A percentile compares a stretch with the other conserved stretches of the same genome.
These are phyloP conservation scores for Polytrichum formosum DNA, from an alignment of 225 moss, liverwort and hornwort species.

Conservation along the genomic window DNA sequence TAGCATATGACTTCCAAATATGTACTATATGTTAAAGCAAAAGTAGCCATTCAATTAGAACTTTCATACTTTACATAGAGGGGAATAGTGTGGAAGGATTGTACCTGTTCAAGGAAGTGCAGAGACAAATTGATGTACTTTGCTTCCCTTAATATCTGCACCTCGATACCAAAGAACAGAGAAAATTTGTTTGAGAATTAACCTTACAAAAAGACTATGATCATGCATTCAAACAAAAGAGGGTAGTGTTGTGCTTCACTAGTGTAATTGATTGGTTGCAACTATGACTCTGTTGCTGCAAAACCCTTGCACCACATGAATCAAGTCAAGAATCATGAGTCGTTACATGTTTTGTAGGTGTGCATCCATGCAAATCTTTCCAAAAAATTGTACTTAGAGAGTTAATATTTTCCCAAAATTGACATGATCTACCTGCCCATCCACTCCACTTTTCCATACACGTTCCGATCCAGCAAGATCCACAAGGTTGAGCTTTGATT, in stretches of 20 bases:
- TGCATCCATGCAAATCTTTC: too few relatives aligned
- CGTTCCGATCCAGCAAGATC: conserved; percentile 88
- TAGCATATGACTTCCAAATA: background rate
- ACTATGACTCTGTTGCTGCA: too few relatives aligned
- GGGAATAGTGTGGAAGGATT: conserved; percentile 1
- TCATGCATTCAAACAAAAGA: too few relatives aligned
- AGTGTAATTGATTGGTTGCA: too few relatives aligned
- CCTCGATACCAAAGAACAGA: background rate
- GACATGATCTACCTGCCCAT: conserved; percentile 57
- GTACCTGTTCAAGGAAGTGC: conserved; percentile 83
- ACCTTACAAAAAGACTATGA: too few relatives aligned
- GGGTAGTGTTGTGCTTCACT: too few relatives aligned
- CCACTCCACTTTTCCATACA: conserved; percentile 79
- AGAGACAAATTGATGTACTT: conserved; percentile 89
- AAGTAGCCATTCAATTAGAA: background rate
- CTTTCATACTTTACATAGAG: background rate
- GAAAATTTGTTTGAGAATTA: too few relatives aligned
- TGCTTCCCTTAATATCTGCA: conserved; percentile 69
- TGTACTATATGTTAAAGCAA: background rate
- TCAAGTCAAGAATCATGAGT: too few relatives aligned
- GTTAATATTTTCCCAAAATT: too few relatives aligned
- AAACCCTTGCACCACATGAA: too few relatives aligned
- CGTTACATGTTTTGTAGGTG: too few relatives aligned
- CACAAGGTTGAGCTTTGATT: conserved; percentile 80
- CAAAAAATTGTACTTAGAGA: too few relatives aligned